Percentiles rank a stretch among this genome's conserved stretches.
phyloP scores from a whole-genome alignment of 768 basidiomycete species.

The Suillus weaverae region DNA sequence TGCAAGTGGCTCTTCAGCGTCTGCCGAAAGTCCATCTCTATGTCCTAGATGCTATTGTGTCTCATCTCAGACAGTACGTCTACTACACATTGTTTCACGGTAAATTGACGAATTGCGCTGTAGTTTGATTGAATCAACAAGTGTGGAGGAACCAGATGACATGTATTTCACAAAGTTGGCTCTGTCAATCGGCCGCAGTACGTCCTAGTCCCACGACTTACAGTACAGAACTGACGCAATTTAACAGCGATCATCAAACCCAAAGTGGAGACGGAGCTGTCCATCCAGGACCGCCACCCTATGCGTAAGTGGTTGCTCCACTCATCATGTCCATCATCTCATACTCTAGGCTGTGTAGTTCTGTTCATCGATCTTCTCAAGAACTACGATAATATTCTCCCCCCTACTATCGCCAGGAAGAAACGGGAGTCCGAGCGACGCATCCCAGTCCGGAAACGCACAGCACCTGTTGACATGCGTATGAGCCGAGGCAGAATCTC shows the following conservation, averaged over 20 bases:
- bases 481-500: constrained; percentile 78
- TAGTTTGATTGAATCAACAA: constrained; percentile 72
- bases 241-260: constrained; percentile 75
- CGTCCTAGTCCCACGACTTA: constrained; percentile 30
- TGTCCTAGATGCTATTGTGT: constrained; percentile 75
- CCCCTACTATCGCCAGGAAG: constrained; percentile 81
- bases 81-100: neutral
- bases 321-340: neutral
- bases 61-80: constrained; percentile 71
- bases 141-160: constrained; percentile 69
- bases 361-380: constrained; percentile 85
- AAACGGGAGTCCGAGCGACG: constrained; percentile 86
- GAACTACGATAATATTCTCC: constrained; percentile 71
- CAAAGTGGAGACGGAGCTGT: constrained; percentile 75
- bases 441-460: constrained; percentile 81
- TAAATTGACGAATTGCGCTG: constrained; percentile 10
- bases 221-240: constrained; percentile 5
- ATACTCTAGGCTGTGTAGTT: constrained; percentile 40
- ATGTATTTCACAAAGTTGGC: constrained; percentile 87
- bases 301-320: constrained; percentile 47
- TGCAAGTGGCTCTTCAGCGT: constrained; percentile 62
- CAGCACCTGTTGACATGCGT: constrained; percentile 86
- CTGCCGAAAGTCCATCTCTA: constrained; percentile 79
- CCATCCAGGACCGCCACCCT: constrained; percentile 90
- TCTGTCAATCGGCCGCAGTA: constrained; percentile 83